Conservation (phyloP, 352 stramenopile genomes). For the Halophytophthora batemanensis region DNA sequence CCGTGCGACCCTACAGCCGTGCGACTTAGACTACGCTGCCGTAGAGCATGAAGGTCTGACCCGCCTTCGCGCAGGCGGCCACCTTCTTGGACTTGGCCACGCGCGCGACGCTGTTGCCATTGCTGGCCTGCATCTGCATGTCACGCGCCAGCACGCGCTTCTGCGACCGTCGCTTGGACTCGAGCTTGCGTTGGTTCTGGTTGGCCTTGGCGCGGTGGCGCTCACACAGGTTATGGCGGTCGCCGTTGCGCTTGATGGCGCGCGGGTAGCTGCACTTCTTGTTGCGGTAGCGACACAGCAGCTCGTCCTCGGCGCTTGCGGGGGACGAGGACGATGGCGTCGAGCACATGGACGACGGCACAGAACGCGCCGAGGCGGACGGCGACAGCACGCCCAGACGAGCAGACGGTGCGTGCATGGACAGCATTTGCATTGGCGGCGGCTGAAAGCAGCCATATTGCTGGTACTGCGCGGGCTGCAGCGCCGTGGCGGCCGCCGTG, state of each 20-base stretch:
- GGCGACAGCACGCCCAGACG: constrained; percentile 2
- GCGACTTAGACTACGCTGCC: constrained; percentile 13
- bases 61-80: constrained; percentile 2
- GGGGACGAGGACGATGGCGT: not conserved
- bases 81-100: constrained; percentile 23
- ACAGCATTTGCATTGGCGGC: constrained; percentile 2
- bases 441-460: constrained; percentile 8
- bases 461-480: constrained; percentile 22
- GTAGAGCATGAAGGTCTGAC: constrained; percentile 19
- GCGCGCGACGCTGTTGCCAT: constrained; percentile 4
- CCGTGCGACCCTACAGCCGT: not conserved
- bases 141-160: constrained; percentile 34
- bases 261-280: constrained; percentile 56
- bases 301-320: constrained; percentile 17
- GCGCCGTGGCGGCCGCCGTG: constrained; percentile 31
- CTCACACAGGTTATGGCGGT: constrained; percentile 66
- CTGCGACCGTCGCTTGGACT: constrained; percentile 72
- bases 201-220: constrained; percentile 67
- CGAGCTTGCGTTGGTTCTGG: constrained; percentile 80
- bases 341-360: not conserved
- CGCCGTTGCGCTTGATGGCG: constrained; percentile 65
- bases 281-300: constrained; percentile 63
- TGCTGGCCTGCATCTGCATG: constrained; percentile 5
- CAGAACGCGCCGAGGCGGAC: not conserved
- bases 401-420: constrained; percentile 6